Evolutionary conservation across 306 rosid species (phyloP).

Genomic region (Corylus heterophylla): DNA sequence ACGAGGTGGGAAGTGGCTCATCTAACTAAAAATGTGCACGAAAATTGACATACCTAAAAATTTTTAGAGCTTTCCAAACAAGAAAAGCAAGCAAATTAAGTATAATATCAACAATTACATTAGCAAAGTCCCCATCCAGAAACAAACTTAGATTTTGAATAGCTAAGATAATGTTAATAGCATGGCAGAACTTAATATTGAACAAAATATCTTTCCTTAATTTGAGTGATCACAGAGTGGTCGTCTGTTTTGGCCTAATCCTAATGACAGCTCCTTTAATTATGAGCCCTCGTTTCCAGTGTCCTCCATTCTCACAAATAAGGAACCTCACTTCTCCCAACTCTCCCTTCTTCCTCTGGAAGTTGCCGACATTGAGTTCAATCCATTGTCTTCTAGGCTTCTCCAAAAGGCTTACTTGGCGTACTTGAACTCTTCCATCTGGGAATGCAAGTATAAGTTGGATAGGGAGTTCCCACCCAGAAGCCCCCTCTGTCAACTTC

Average conservation of each 20-base stretch:
- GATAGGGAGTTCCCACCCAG: constrained; percentile 29
- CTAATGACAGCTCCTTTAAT: constrained; percentile 5
- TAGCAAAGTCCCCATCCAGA: no score
- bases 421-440: not conserved
- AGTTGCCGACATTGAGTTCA: constrained; percentile 11
- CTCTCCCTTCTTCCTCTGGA: not conserved
- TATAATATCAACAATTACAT: no score
- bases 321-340: constrained; percentile 10
- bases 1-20: no score
- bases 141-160: no score
- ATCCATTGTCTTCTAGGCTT: constrained; percentile 10
- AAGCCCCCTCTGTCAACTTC: constrained; percentile 22
- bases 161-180: no score
- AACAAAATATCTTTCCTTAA: no score
- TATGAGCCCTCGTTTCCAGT: constrained; percentile 10
- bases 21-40: no score
- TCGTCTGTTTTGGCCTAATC: not conserved
- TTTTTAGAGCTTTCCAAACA: no score
- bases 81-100: no score
- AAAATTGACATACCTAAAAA: no score
- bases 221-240: not conserved
- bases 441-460: constrained; percentile 2
- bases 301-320: constrained; percentile 9
- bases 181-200: no score
- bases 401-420: constrained; percentile 2